Base-by-base conservation (phyloP, 2,329 filamentous ascomycete genomes). In the Aspergillus sp. region DNA sequence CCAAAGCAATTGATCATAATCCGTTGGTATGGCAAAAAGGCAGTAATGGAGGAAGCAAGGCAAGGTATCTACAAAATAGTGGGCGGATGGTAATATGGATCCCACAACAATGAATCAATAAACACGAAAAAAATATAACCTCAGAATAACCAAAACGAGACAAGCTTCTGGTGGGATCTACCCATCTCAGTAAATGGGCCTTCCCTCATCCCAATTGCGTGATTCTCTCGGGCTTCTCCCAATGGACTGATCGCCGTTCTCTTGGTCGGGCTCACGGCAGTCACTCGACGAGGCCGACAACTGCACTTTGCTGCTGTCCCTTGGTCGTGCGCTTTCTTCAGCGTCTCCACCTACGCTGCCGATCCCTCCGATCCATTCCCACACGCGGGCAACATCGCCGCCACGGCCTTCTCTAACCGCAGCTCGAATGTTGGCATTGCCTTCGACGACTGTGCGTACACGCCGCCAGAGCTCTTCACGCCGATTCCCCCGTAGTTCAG, bases 361-460 rank as follows among this genome's bases (percentile, higher is more conserved):
- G 40, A 79, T 70, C 10, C 79, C 78, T 6, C 82, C 82, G 52
- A 83, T 78, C 82, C 82, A 85, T 57, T 85, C 82, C 82, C 82
- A 86, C 43, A 81, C 77, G 38, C 80, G 73, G 38, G 79, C 76
- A 40, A 83, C 77, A 66, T 77, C 64, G 52, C 77, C 70, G 28
- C 68, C 71, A 67, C 74, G 72, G 53, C 68, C 68, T 59, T 81
- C 80, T 68, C 77, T 86, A 71, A 73, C 90, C 70, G 77, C 90
- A 68, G 69, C 88, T 34, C 93, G 79, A 11, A 98, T 86, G 60
- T 98, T 98, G 47, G 88, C 86, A 65, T 98, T 98, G 66, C 84
- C 83, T 68, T 98, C 93, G 1, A 98, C 90, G 41, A 97, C 85
- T 40, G 76, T 80, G 53, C 82, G 79, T 13, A 98, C 93, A 39